These are phyloP conservation scores for Cystoisospora suis DNA, from an alignment of 169 alveolate species.

Conservation along the genomic window DNA sequence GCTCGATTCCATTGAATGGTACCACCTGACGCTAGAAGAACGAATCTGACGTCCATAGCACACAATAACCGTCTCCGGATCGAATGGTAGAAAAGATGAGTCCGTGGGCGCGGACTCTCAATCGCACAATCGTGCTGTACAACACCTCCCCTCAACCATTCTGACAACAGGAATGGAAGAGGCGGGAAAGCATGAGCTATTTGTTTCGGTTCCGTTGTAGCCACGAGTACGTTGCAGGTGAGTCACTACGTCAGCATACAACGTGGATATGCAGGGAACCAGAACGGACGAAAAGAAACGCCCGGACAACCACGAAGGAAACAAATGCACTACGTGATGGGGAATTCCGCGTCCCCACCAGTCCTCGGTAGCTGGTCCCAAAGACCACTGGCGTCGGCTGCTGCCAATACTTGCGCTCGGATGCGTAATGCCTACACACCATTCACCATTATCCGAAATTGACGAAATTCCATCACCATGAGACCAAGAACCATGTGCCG, in stretches of 20 bases:
- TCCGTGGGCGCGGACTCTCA: not conserved
- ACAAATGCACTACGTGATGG: too few relatives aligned
- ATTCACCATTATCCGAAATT: too few relatives aligned
- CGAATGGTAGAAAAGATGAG: not conserved
- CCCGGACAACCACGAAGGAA: too few relatives aligned
- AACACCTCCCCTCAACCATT: not conserved
- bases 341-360: too few relatives aligned
- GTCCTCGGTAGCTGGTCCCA: too few relatives aligned
- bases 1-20: too few relatives aligned
- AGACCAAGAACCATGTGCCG: too few relatives aligned
- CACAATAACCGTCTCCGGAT: not conserved
- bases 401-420: too few relatives aligned
- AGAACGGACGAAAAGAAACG: too few relatives aligned
- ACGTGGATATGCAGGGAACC: slow-evolving; percentile 35
- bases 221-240: not conserved
- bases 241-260: not conserved
- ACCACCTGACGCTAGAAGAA: not conserved
- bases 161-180: not conserved
- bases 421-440: too few relatives aligned
- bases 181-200: not conserved
- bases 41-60: not conserved
- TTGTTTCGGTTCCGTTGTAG: slow-evolving; percentile 19
- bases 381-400: too few relatives aligned
- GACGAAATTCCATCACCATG: too few relatives aligned
- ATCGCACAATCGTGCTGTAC: not conserved